Evolutionary conservation across 139 green algal species (phyloP).

Genomic region (Micractinium conductrix): DNA sequence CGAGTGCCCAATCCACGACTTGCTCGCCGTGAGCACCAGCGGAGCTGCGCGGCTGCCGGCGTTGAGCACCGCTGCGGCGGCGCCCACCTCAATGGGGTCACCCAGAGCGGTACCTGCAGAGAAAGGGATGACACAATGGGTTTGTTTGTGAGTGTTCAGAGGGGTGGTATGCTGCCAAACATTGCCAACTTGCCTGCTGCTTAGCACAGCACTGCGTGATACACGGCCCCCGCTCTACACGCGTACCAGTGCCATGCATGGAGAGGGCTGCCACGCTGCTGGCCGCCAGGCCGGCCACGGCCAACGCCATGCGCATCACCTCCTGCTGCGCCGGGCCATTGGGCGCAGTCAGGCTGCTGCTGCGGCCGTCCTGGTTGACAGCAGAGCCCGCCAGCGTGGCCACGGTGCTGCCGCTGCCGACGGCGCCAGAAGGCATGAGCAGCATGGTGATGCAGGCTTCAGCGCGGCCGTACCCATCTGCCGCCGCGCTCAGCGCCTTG

Average conservation of each 20-base stretch:
- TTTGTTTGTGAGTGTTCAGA: too few species aligned
- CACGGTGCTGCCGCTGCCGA: background rate
- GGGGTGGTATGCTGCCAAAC: too few species aligned
- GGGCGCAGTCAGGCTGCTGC: conserved; percentile 64
- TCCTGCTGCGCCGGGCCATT: conserved; percentile 65
- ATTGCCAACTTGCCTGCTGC: too few species aligned
- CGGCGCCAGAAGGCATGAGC: conserved; percentile 28
- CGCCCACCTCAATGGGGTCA: conserved; percentile 90
- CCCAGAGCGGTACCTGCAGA: conserved; percentile 88
- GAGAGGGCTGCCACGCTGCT: conserved; percentile 55
- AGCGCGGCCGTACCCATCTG: conserved; percentile 66
- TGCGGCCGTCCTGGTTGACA: conserved; percentile 71
- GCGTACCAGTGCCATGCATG: conserved; percentile 85
- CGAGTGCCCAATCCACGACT: conserved; percentile 78
- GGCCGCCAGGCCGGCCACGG: background rate
- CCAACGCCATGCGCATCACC: conserved; percentile 55
- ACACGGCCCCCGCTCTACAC: too few species aligned
- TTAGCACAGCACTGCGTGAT: too few species aligned
- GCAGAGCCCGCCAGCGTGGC: conserved; percentile 45
- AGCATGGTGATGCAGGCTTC: conserved; percentile 66
- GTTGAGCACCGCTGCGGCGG: conserved; percentile 39
- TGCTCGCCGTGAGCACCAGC: conserved; percentile 72
- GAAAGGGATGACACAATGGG: too few species aligned
- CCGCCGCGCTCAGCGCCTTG: conserved; percentile 64
- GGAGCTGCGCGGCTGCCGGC: background rate